A percentile compares a stretch with the other conserved stretches of the same genome.
These are phyloP conservation scores for Echria macrotheca DNA, from an alignment of 495 filamentous ascomycete genomes.

Conservation along the genomic window DNA sequence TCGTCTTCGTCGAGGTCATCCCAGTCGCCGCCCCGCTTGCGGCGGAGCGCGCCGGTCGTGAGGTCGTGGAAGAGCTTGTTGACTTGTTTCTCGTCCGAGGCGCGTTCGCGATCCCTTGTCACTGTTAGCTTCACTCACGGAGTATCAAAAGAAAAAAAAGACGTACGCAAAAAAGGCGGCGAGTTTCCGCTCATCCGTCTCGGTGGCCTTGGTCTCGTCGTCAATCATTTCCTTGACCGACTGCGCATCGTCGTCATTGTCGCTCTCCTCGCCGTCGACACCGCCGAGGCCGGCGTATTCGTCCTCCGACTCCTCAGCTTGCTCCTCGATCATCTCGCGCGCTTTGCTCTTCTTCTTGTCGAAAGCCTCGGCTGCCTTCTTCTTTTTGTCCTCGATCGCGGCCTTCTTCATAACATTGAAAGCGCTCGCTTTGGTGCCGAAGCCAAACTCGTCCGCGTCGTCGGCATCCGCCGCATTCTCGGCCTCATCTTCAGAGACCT, in stretches of 20 bases:
- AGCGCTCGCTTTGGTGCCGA: slow-evolving; percentile 35
- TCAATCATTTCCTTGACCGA: slow-evolving; percentile 84
- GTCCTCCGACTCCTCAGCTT: slow-evolving; percentile 95
- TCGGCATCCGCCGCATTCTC: slow-evolving; percentile 46
- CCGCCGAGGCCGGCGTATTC: slow-evolving; percentile 96
- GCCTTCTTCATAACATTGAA: slow-evolving; percentile 77
- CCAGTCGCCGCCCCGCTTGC: slow-evolving; percentile 67
- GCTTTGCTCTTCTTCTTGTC: slow-evolving; percentile 86
- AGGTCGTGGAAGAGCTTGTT: slow-evolving; percentile 89
- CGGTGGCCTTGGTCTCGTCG: slow-evolving; percentile 60
- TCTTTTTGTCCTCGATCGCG: slow-evolving; percentile 48
- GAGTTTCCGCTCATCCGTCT: slow-evolving; percentile 69
- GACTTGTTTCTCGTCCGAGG: slow-evolving; percentile 73
- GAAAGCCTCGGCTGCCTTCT: slow-evolving; percentile 46
- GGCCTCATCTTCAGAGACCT: slow-evolving; percentile 42
- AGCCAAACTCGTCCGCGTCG: slow-evolving; percentile 47
- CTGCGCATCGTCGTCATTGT: slow-evolving; percentile 52
- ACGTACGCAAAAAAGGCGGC: slow-evolving; percentile 88
- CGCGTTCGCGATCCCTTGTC: slow-evolving; percentile 59
- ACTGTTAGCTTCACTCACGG: slow-evolving; percentile 10
- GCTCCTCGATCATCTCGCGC: slow-evolving; percentile 81
- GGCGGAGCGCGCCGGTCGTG: slow-evolving; percentile 76
- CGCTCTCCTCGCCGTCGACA: slow-evolving; percentile 78
- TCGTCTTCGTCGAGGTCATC: slow-evolving; percentile 83
- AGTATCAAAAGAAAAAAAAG: background rate